Percentiles rank a stretch among this genome's conserved stretches.
Conservation (phyloP, 495 filamentous ascomycete genomes). For the Penicillium fimorum region DNA sequence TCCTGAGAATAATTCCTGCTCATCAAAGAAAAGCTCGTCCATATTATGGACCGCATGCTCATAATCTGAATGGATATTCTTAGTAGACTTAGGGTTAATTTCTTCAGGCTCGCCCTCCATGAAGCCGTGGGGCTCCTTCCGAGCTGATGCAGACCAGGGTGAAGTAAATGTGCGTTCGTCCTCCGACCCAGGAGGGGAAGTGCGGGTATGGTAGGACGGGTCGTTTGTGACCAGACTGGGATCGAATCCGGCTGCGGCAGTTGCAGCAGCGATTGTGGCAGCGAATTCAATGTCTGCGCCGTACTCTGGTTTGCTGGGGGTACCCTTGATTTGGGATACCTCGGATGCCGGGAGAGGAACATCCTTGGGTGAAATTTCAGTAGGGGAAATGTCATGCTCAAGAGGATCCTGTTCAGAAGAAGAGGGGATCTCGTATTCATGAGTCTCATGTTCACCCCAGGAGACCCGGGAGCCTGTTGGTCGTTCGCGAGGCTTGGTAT, state of each 20-base stretch:
- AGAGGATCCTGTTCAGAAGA: conserved; percentile 43
- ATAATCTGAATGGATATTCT: conserved; percentile 2
- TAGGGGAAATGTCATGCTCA: conserved; percentile 26
- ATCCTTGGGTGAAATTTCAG: conserved; percentile 21
- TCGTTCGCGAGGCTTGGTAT: conserved; percentile 26
- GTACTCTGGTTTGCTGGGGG: conserved; percentile 13
- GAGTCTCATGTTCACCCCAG: conserved; percentile 61
- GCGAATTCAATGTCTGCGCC: conserved; percentile 65
- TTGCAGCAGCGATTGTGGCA: conserved; percentile 66
- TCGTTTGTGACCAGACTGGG: conserved; percentile 68
- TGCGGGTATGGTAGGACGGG: conserved; percentile 58
- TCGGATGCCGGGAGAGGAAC: conserved; percentile 19
- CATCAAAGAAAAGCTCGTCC: conserved; percentile 22
- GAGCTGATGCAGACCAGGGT: conserved; percentile 43
- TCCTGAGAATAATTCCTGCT: conserved; percentile 19
- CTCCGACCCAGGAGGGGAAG: conserved; percentile 62
- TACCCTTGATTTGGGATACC: conserved; percentile 17
- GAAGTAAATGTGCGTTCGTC: conserved; percentile 43
- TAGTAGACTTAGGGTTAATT: conserved; percentile 17
- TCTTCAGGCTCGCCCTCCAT: conserved; percentile 37
- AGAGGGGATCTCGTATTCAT: conserved; percentile 60
- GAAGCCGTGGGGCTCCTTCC: conserved; percentile 31
- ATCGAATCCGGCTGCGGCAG: conserved; percentile 67
- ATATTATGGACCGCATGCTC: conserved; percentile 17
- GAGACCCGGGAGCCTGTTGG: conserved; percentile 53